Base-by-base conservation (phyloP, 1,284 basidiomycete genomes). In the Naganishia sp. region DNA sequence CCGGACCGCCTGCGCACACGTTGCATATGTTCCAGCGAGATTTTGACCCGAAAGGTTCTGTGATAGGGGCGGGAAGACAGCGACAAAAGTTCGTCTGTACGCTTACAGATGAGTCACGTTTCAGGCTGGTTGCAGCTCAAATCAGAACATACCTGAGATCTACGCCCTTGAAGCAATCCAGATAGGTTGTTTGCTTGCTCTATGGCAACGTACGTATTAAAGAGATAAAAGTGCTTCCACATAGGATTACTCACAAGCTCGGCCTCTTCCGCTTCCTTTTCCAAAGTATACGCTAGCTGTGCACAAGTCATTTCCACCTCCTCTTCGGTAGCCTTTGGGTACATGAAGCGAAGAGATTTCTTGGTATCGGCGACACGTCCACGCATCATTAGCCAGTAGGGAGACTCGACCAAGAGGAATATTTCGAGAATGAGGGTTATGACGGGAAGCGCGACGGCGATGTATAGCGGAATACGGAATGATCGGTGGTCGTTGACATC, bases 331-430 rank as follows among this genome's bases (percentile, higher is more conserved):
- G 69, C 45, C 10, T 72, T 67, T 13, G 72, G 73, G 15, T 78
- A 75, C 28, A 82, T 70, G 16, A 76, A 72, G 39, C 53, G 44
- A 15, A 80, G 66, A 6, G 67, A 63, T 48, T 72, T 70, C 56
- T 74, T 72, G 21, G 79, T 81, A 1, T 81, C 78, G n/a, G 78
- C 79, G 64, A 72, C 64, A 5, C 79, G 72, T 28, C 76, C 79
- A 42, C 78, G 68, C 21, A 81, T 74, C 49, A 82, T 78, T 53
- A 81, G 74, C 78, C 78, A 82, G 76, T 77, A 80, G 44, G 77
- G 81, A 52, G 48, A 59, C 53, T 71, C 70, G 28, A 65, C 67
- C 11, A 72, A 63, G 16, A 70, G 28, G 54, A 66, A 66, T 0
- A 70, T 50, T 23, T 68, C 50, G 25, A 60, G 43, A 23, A 68